Conservation (phyloP, 345 rosid species). For the Eucalyptus globulus region DNA sequence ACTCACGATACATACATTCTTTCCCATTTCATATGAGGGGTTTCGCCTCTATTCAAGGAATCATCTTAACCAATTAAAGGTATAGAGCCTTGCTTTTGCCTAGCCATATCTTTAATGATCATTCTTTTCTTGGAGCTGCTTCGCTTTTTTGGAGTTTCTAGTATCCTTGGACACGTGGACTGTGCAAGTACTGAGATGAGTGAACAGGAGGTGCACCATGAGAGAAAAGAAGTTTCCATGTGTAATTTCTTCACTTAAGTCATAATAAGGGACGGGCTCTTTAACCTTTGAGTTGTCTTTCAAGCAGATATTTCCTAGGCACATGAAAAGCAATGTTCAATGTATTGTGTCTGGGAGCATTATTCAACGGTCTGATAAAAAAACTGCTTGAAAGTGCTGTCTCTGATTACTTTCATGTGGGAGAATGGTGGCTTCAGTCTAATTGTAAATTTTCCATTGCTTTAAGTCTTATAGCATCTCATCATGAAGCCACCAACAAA, state of each 20-base stretch:
- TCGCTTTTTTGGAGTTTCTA: neutral
- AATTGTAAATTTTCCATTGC: neutral
- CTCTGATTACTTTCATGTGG: neutral
- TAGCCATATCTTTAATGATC: neutral
- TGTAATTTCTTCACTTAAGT: neutral
- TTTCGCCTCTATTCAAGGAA: slow-evolving; percentile 42
- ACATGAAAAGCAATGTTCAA: neutral
- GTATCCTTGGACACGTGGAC: neutral
- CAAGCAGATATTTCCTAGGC: neutral
- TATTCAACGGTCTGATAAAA: neutral
- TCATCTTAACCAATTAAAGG: slow-evolving; percentile 58
- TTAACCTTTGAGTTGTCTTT: neutral
- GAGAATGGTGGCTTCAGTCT: neutral
- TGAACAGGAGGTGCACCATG: neutral
- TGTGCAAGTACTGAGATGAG: neutral
- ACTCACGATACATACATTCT: slow-evolving; percentile 48
- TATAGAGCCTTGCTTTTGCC: neutral
- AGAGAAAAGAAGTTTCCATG: neutral
- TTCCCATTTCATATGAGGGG: slow-evolving; percentile 78
- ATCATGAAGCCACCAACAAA: neutral
- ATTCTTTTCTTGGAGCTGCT: neutral
- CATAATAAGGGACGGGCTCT: neutral
- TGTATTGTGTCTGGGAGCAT: neutral
- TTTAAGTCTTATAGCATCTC: neutral
- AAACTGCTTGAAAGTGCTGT: neutral